A percentile compares a stretch with the other conserved stretches of the same genome.
Evolutionary conservation across 345 rosid species (phyloP).

Genomic region (Combretum micranthum): DNA sequence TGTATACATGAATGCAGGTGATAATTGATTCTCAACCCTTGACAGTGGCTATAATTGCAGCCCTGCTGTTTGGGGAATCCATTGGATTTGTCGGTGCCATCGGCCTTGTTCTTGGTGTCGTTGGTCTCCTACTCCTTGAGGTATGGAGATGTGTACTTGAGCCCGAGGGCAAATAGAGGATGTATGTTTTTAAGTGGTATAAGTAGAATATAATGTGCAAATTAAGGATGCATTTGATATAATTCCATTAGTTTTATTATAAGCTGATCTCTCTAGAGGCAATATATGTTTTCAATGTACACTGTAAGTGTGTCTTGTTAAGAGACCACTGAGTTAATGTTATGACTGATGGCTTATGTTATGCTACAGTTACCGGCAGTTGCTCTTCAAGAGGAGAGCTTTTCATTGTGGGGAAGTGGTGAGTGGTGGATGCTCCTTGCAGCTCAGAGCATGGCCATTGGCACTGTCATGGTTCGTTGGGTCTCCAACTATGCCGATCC

Average conservation of each 20-base stretch:
- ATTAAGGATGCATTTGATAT: too few relatives aligned
- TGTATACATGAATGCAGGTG: conserved; percentile 37
- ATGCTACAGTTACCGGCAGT: conserved; percentile 55
- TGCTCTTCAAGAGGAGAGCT: conserved; percentile 35
- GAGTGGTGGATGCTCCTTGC: conserved; percentile 99
- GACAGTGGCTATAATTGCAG: conserved; percentile 83
- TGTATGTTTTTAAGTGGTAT: too few relatives aligned
- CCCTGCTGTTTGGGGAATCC: conserved; percentile 74
- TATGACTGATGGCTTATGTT: neutral
- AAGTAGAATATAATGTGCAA: too few relatives aligned
- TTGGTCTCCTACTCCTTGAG: conserved; percentile 91
- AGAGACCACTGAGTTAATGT: too few relatives aligned
- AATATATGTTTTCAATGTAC: too few relatives aligned
- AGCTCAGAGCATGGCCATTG: conserved; percentile 96
- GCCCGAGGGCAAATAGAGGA: neutral
- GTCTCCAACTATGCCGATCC: conserved; percentile 89
- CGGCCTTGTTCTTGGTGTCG: conserved; percentile 73
- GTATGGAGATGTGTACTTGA: conserved; percentile 19
- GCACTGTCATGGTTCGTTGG: conserved; percentile 95
- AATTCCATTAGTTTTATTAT: too few relatives aligned
- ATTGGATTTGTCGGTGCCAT: conserved; percentile 69
- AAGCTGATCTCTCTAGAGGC: too few relatives aligned
- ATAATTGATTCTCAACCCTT: conserved; percentile 91
- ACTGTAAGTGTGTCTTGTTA: too few relatives aligned
- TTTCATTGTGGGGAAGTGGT: conserved; percentile 91